Evolutionary conservation across 2,329 filamentous ascomycete genomes (phyloP).

Genomic region (Xylaria sp.): DNA sequence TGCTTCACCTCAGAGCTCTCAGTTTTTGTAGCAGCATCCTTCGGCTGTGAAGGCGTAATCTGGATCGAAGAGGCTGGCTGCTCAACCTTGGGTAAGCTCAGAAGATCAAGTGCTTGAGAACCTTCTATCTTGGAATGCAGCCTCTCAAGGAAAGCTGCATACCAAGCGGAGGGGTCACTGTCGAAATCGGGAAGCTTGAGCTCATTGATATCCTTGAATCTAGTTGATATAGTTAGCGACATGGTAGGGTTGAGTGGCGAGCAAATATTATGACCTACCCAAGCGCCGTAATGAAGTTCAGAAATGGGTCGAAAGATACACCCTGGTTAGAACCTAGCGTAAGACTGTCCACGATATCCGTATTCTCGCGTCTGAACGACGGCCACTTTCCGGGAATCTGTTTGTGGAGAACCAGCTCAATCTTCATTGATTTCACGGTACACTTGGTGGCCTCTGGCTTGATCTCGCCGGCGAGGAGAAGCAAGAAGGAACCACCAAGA

Average conservation of each 20-base stretch:
- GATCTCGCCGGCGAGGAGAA: constrained; percentile 60
- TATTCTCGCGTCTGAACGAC: constrained; percentile 42
- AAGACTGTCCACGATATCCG: constrained; percentile 30
- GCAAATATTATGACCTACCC: constrained; percentile 20
- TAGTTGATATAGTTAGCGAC: constrained; percentile 15
- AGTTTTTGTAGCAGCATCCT: constrained; percentile 5
- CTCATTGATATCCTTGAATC: constrained; percentile 20
- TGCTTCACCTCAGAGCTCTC: constrained; percentile 12
- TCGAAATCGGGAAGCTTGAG: constrained; percentile 21
- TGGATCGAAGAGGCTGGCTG: constrained; percentile 11
- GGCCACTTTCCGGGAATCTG: constrained; percentile 64
- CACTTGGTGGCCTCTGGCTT: constrained; percentile 55
- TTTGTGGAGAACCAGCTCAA: constrained; percentile 73
- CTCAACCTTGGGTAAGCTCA: constrained; percentile 4
- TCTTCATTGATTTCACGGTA: constrained; percentile 68
- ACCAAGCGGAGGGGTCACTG: constrained; percentile 23
- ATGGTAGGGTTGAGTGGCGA: neutral
- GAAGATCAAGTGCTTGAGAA: neutral
- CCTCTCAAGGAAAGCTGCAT: constrained; percentile 20
- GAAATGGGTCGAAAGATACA: constrained; percentile 22
- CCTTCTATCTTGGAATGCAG: constrained; percentile 25
- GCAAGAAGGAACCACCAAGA: constrained; percentile 48
- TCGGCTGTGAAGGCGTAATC: constrained; percentile 1
- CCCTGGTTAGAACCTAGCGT: constrained; percentile 13
- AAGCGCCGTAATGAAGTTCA: constrained; percentile 15